Evolutionary conservation across 2,329 filamentous ascomycete species (phyloP), one percentile per base, ranked within the genome.

Genomic region (Aspergillus fructus): DNA sequence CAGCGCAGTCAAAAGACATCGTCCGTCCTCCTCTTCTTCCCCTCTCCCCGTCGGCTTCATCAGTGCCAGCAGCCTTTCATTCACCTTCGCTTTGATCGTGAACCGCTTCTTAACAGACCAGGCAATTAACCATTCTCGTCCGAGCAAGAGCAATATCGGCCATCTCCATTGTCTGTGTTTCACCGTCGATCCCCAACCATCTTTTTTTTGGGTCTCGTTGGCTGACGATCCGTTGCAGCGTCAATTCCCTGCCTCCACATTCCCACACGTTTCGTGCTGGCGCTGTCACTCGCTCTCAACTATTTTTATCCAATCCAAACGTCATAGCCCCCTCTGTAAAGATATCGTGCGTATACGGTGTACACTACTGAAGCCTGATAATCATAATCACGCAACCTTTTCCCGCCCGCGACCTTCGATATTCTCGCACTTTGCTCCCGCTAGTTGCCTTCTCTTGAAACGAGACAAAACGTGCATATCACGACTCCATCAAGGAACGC

Each of bases 1-100:
- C 54, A 34, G 19, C 55, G 50, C 54, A 61, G 49, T 62, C 60
- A 65, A 62, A 64, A 60, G 51, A 41, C 58, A 51, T 62, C 60
- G 49, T 49, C 50, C 43, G 24, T 62, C 59, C 56, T 40, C 54
- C 42, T 37, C 52, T 21, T 49, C 37, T 41, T 43, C 34, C 34
- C 49, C 39, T 37, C 30, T 56, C 61, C 24, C 23, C 24, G 24
- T 34, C 34, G 5, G 30, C 19, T 19, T 37, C 13, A 17, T 17
- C 24, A 11, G 23, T 30, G 45, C 39, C 42, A 46, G 34, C 50
- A 46, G 49, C 39, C 40, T 46, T 50, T 30, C 27, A 34, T 37
- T 21, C 27, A 50, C 53, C 27, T 43, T 40, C 34, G 23, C 37
- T 51, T 51, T 24, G 15, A 13, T 51, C 39, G 13, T 15, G 49